Conservation (phyloP, 331 rosid species). For the Erythrophleum ivorense region DNA sequence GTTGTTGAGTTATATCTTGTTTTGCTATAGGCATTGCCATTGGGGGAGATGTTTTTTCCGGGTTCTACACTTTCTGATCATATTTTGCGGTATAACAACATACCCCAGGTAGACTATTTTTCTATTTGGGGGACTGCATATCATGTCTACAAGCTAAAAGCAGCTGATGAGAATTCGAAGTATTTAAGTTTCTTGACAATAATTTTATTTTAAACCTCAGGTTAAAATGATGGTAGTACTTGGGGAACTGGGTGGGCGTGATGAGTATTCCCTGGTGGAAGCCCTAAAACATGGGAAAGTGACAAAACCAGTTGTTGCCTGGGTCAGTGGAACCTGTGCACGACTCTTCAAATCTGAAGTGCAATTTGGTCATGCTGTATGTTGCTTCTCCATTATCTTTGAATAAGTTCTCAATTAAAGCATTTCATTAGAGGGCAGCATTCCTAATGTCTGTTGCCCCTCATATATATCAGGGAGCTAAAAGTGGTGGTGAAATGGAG, state of each 20-base stretch:
- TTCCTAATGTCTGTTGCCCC: constrained; percentile 38
- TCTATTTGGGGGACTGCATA: constrained; percentile 36
- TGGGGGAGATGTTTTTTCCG: constrained; percentile 99
- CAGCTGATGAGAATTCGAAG: constrained; percentile 23
- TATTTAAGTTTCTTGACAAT: constrained; percentile 24
- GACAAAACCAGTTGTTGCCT: constrained; percentile 92
- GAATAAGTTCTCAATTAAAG: constrained; percentile 24
- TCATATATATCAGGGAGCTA: constrained; percentile 79
- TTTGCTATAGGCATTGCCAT: constrained; percentile 84
- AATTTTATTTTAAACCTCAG: constrained; percentile 53
- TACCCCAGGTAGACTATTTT: constrained; percentile 74
- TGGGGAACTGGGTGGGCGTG: constrained; percentile 98
- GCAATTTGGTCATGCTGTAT: constrained; percentile 99
- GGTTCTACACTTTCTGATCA: constrained; percentile 99
- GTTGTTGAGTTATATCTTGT: constrained; percentile 38
- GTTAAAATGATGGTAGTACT: constrained; percentile 94
- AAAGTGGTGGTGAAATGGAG: constrained; percentile 99
- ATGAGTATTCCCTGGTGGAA: constrained; percentile 96
- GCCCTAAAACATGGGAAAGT: constrained; percentile 96
- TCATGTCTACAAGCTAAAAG: constrained; percentile 15
- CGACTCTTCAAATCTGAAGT: constrained; percentile 98
- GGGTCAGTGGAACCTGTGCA: constrained; percentile 99
- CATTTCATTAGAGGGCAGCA: constrained; percentile 31
- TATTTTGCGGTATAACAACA: constrained; percentile 95
- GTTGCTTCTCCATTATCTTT: constrained; percentile 45